A percentile compares a stretch with the other conserved stretches of the same genome.
Evolutionary conservation across 768 basidiomycete species (phyloP).

Genomic region (Russula griseocarnosa): DNA sequence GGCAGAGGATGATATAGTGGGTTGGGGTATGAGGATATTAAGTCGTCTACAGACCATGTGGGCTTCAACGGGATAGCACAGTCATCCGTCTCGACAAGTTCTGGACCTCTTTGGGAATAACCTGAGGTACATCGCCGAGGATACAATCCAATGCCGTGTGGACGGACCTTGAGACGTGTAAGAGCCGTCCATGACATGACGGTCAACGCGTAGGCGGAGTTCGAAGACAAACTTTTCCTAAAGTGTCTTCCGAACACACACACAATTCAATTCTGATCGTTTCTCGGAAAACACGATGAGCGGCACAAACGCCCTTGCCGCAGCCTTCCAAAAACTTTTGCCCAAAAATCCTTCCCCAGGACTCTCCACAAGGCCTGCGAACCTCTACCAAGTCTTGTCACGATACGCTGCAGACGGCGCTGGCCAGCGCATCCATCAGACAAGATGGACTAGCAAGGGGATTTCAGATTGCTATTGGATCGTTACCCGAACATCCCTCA

Average conservation of each 20-base stretch:
- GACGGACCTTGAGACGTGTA: slow-evolving; percentile 2
- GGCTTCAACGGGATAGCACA: slow-evolving; percentile 62
- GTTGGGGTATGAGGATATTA: slow-evolving; percentile 72
- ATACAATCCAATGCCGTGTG: background rate
- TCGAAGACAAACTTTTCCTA: slow-evolving; percentile 2
- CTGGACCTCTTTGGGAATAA: background rate
- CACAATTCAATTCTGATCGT: background rate
- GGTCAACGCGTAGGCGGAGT: slow-evolving; percentile 14
- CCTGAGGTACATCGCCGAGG: background rate
- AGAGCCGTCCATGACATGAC: slow-evolving; percentile 8
- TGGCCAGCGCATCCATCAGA: slow-evolving; percentile 66
- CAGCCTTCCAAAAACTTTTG: slow-evolving; percentile 51
- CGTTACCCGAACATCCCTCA: slow-evolving; percentile 67
- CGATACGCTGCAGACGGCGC: slow-evolving; percentile 62
- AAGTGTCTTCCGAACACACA: background rate
- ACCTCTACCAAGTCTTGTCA: slow-evolving; percentile 69
- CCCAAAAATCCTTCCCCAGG: slow-evolving; percentile 57
- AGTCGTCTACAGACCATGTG: slow-evolving; percentile 76
- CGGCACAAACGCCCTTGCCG: slow-evolving; percentile 29
- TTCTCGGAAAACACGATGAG: slow-evolving; percentile 20
- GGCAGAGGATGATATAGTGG: slow-evolving; percentile 52
- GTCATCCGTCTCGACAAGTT: slow-evolving; percentile 43
- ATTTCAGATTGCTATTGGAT: slow-evolving; percentile 70
- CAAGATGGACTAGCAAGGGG: slow-evolving; percentile 66
- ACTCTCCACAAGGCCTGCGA: slow-evolving; percentile 54